Evolutionary conservation across 2,329 filamentous ascomycete species (phyloP).

Genomic region (Arthrocladium fulminans): DNA sequence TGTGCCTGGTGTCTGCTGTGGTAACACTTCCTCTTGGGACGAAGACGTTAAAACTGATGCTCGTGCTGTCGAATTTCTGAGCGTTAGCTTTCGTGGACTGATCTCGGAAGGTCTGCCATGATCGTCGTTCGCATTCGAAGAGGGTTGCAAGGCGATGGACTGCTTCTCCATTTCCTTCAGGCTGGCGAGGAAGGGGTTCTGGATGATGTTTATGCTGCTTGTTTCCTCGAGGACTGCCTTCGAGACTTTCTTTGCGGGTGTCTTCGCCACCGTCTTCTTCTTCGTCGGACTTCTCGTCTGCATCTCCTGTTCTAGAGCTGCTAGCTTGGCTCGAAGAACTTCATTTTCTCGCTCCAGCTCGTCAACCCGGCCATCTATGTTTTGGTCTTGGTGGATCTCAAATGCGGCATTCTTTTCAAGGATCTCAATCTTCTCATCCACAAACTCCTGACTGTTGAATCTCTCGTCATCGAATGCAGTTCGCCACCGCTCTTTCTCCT

Average conservation of each 20-base stretch:
- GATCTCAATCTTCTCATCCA: constrained; percentile 81
- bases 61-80: constrained; percentile 17
- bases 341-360: constrained; percentile 65
- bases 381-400: constrained; percentile 40
- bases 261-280: constrained; percentile 25
- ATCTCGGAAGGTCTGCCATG: constrained; percentile 14
- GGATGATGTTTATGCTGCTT: constrained; percentile 17
- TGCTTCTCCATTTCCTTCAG: constrained; percentile 12
- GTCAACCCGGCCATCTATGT: constrained; percentile 48
- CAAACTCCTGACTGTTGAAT: constrained; percentile 60
- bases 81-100: constrained; percentile 19
- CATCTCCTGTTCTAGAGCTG: constrained; percentile 57
- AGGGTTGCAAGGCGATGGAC: constrained; percentile 17
- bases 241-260: constrained; percentile 4
- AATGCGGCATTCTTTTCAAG: constrained; percentile 39
- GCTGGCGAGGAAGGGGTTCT: constrained; percentile 19
- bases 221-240: constrained; percentile 16
- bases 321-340: constrained; percentile 55
- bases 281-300: constrained; percentile 55
- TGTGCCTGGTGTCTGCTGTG: constrained; percentile 22
- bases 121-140: constrained; percentile 10
- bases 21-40: neutral
- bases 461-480: constrained; percentile 64
- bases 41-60: constrained; percentile 3
- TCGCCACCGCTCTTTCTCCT: constrained; percentile 76